Evolutionary conservation across 805 yeast genomes (phyloP), one percentile per base, ranked within the genome.

Genomic region (Zygosaccharomyces siamensis): DNA sequence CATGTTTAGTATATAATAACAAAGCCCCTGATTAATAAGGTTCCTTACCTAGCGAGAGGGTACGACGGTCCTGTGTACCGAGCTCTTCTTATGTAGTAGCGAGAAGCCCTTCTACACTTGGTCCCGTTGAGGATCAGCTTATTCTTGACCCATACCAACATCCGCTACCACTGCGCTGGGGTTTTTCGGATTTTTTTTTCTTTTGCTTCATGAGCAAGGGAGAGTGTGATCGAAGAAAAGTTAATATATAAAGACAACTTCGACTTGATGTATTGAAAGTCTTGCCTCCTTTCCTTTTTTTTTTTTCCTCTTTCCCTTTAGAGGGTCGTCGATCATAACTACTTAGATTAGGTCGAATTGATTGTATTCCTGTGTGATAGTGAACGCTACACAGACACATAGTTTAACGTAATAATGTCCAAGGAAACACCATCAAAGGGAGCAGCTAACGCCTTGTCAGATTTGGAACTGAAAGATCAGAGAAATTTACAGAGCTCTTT

Each of bases 361-460:
- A 30, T 30, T 41, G 31, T 11, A 18, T 18, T 40, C 27, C 5
- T 41, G 6, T 23, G 16, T 7, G 11, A 21, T 11, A 28, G 24
- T 33, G 18, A 28, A 38, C 14, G n/a, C 11, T 8, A 23, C 6
- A 4, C 30, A 26, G 7, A 5, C 28, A 8, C 11, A 26, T 27
- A 30, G 16, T 33, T 6, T 33, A 33, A 14, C 20, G 20, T 14
- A 33, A 16, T 5, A 48, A 51, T 51, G 54, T 51, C 48, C 43
- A 77, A 81, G 70, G 81, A 82, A 76, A 86, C 96, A 16, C 88
- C 88, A 51, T 80, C 86, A 33, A 83, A 83, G 67, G 75, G 68
- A 50, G 74, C 86, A 49, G 86, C 87, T 40, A 68, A 66, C 50
- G 83, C 80, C 26, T 68, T 82, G 39, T 71, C 78, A 26, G 71